Evolutionary conservation across 805 yeast genomes (phyloP), one percentile per base, ranked within the genome.

Genomic region (Kuraishia molischiana): DNA sequence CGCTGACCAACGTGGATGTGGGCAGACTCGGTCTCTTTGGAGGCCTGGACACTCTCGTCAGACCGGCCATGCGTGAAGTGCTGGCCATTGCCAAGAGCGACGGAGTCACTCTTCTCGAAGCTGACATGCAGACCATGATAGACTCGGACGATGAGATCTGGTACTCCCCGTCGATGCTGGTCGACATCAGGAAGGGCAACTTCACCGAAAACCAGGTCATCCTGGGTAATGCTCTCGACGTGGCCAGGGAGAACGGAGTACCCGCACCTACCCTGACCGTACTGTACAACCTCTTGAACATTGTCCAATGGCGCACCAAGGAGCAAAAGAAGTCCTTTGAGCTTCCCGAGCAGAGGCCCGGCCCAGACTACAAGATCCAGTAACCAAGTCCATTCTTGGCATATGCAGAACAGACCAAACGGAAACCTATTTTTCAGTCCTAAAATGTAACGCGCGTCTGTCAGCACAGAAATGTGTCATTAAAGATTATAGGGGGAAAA

Each of bases 141-240:
- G 77, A 74, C 44, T 64, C 74, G 17, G 83, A 79, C 49, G 81
- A 68, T 40, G 75, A 74, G 9, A 64, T 61, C 26, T 72, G 68
- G 58, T 82, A 72, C 52, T 66, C 68, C 37, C 90, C 90, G 2
- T 79, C 87, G 3, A 82, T 82, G 90, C 59, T 71, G 43, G 81
- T 79, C 9, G 92, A 82, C 50, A 67, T 69, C 17, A 60, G 72
- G 36, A 77, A 79, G 44, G 75, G 77, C 19, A 78, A 81, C 50
- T 76, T 77, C 35, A 70, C 83, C 45, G 94, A 85, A 54, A 56
- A 77, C 21, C 87, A 83, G 49, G 80, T 73, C 18, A 79, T 85
- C 42, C 59, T 82, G 36, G 89, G 90, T 3, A 83, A 79, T 48
- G 65, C 81, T 0, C 48, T 81, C 37, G 54, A 54, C 14, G 62